Evolutionary conservation across 139 green algal genomes (phyloP), one percentile per base, ranked within the genome.

Genomic region (Volvox reticuliferus): DNA sequence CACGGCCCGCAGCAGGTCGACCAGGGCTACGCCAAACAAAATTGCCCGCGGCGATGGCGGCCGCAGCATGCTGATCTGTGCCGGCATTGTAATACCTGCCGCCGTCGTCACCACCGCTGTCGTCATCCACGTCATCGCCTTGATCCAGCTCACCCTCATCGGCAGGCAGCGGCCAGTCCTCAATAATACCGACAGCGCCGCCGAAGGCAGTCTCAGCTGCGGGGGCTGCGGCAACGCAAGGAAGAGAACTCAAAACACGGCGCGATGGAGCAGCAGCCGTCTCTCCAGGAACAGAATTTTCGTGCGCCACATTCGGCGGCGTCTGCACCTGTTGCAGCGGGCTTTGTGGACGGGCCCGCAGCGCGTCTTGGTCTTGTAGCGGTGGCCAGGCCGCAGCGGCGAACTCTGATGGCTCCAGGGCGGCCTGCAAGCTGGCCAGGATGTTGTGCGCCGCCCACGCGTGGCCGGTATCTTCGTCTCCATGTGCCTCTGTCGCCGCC

Each of bases 381-480:
- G 75, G 75, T 35, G 75, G 75, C 32, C 32, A 50, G 0, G 75
- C 24, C 12, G 75, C 28, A 61, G 75, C 75, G 17, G 75, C n/a
- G 17, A 81, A 55, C 30, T 81, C 75, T 35, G 37, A 33, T 14
- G 78, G 78, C 36, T 37, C 36, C 0, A 84, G 78, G 1, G 37
- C 78, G 37, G 1, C 18, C 16, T 68, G 78, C 14, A 86, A 55
- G 20, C 50, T 44, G 12, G 79, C 22, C 26, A 71, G 24, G 44
- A 86, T 86, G 24, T 44, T 63, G 79, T 71, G 50, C 44, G 79
- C 79, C 55, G 79, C 55, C 79, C 75, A 79, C 12, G 21, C 65
- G 65, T 24, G 24, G 21, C 21, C 65, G 2, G 12, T 73, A 73
- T 5, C 71, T 2, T 79, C 71, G 71, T 79, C 71, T n/a, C 22